These are phyloP conservation scores for Aspergillus sparsus DNA, from an alignment of 495 filamentous ascomycete genomes.

Conservation along the genomic window DNA sequence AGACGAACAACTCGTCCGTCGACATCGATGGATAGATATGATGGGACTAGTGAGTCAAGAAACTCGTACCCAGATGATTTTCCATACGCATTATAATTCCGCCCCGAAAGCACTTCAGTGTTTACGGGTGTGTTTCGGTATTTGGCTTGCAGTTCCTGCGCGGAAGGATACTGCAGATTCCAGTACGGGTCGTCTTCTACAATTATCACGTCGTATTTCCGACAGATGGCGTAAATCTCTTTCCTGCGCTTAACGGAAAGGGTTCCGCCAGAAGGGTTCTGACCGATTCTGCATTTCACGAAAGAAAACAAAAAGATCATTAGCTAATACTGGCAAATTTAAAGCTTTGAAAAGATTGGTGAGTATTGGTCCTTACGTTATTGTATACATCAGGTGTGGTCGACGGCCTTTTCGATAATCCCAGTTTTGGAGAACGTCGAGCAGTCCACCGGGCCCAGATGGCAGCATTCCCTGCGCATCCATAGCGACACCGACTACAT, in stretches of 20 bases:
- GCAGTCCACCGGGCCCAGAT: constrained; percentile 67
- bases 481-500: constrained; percentile 68
- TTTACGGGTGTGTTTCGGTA: constrained; percentile 35
- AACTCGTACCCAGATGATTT: constrained; percentile 73
- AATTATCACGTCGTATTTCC: constrained; percentile 85
- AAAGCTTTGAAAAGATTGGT: neutral
- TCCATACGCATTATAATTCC: constrained; percentile 47
- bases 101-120: constrained; percentile 1
- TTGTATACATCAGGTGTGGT: constrained; percentile 86
- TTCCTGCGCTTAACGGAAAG: constrained; percentile 68
- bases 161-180: constrained; percentile 86
- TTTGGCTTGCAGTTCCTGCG: constrained; percentile 40
- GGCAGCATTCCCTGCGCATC: constrained; percentile 76
- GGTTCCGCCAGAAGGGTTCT: constrained; percentile 84
- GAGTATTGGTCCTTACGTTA: constrained; percentile 62
- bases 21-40: constrained; percentile 71
- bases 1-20: constrained; percentile 86
- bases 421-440: constrained; percentile 80
- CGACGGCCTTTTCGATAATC: constrained; percentile 68
- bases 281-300: constrained; percentile 65
- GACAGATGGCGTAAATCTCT: constrained; percentile 78
- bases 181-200: constrained; percentile 96
- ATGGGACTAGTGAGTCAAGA: constrained; percentile 81
- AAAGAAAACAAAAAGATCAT: constrained; percentile 6
- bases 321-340: constrained; percentile 8